Conservation (phyloP, 2,329 filamentous ascomycete genomes). For the Graphilbum sp. region DNA sequence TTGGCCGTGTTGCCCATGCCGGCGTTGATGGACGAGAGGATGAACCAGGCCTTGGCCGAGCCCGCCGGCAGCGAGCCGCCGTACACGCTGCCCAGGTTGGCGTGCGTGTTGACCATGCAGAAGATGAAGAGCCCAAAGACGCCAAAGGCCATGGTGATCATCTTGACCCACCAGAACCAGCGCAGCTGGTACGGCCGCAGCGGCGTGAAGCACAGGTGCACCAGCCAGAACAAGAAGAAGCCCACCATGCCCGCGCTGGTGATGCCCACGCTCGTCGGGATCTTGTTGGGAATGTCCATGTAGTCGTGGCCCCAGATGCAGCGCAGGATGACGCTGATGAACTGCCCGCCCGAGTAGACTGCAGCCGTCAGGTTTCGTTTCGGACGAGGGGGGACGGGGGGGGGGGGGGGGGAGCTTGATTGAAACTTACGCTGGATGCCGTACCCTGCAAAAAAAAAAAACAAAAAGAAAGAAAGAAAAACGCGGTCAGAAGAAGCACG, state of each 20-base stretch:
- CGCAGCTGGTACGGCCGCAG: slow-evolving; percentile 26
- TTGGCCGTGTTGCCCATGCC: slow-evolving; percentile 18
- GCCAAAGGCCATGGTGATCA: slow-evolving; percentile 19
- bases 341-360: slow-evolving; percentile 9
- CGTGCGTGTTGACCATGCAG: slow-evolving; percentile 22
- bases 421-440: slow-evolving; percentile 11
- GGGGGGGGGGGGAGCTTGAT: not conserved
- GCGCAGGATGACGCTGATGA: slow-evolving; percentile 11
- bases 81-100: slow-evolving; percentile 14
- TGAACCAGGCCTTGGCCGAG: slow-evolving; percentile 16
- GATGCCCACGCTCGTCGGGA: slow-evolving; percentile 15
- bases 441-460: slow-evolving; percentile 14
- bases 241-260: slow-evolving; percentile 10
- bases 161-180: slow-evolving; percentile 28
- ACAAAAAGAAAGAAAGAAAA: not conserved
- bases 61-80: slow-evolving; percentile 11
- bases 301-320: slow-evolving; percentile 17
- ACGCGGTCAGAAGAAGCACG: not conserved
- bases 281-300: slow-evolving; percentile 19
- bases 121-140: slow-evolving; percentile 17
- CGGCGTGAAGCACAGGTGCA: slow-evolving; percentile 12
- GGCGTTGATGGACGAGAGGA: slow-evolving; percentile 21
- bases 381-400: no score
- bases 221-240: slow-evolving; percentile 12
- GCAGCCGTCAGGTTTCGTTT: not conserved